These are phyloP conservation scores for Saturnispora quitensis DNA, from an alignment of 805 yeast genomes.

Conservation along the genomic window DNA sequence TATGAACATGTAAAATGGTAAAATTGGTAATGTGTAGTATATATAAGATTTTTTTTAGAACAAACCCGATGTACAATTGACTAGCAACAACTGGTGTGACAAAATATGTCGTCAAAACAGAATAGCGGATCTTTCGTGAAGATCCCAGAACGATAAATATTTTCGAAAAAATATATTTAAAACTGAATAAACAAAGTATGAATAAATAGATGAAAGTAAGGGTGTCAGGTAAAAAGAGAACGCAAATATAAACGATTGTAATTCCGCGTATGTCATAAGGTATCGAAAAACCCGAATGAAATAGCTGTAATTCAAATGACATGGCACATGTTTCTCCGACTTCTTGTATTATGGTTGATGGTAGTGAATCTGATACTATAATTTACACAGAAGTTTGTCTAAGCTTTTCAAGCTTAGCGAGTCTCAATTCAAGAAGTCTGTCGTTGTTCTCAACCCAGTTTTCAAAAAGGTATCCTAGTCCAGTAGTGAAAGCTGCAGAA, in stretches of 20 bases:
- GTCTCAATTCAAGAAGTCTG: conserved; percentile 29
- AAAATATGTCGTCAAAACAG: too few species aligned
- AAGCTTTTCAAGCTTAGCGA: conserved; percentile 29
- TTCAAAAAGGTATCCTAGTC: conserved; percentile 32
- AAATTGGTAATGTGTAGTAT: neutral
- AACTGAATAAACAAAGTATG: conserved; percentile 4
- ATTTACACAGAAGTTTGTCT: conserved; percentile 24
- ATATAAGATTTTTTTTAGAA: neutral
- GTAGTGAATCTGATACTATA: neutral
- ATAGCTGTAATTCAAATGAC: neutral
- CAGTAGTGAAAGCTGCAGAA: conserved; percentile 38
- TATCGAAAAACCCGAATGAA: neutral
- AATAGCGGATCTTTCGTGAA: too few species aligned
- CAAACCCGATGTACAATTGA: neutral
- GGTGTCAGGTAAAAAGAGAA: neutral
- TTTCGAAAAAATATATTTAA: neutral
- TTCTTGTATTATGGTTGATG: neutral
- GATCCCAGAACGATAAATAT: neutral
- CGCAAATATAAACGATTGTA: neutral
- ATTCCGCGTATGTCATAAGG: neutral
- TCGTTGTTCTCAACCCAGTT: conserved; percentile 32
- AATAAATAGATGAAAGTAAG: conserved; percentile 5
- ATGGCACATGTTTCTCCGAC: neutral
- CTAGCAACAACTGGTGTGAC: neutral
- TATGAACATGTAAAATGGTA: conserved; percentile 3